Evolutionary conservation across 2,329 filamentous ascomycete genomes (phyloP), one percentile per base, ranked within the genome.

Genomic region (Fusarium redolens): DNA sequence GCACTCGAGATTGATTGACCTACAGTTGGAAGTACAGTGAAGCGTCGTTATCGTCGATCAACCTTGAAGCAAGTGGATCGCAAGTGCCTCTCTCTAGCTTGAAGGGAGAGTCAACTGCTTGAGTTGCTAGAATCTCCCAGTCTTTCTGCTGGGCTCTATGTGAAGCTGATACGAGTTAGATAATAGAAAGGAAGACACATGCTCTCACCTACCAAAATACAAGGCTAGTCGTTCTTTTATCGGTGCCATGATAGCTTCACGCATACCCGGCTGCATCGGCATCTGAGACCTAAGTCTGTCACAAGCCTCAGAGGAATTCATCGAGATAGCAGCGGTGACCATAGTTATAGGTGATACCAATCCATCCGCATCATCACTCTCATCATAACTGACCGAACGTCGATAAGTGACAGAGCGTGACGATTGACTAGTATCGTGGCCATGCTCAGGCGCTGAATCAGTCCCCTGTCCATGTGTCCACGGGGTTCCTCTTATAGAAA

Each of bases 141-240:
- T 68, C 65, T 28, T 68, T 68, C 2, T 68, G 55, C 7, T 68
- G 65, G 2, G 41, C 55, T 48, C 65, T 68, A 6, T 68, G 55
- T 4, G 63, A 28, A 5, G 37, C 65, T 68, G 17, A 2, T 3
- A n/a, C 4, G 37, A 8, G 14, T 68, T 17, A 68, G 22, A 33
- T 0, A 4, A 2, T 1, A 15, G 3, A 31, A 0, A 1, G 6
- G 8, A 18, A 5, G 2, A 12, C 12, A 3, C 3, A 4, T 17
- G 2, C 1, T 30, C 17, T 45, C 4, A 10, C 62, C 10, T 22
- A 68, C 65, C 43, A 22, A 68, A 68, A 47, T 68, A 68, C 28
- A 20, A 14, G 7, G 55, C 64, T 1, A 68, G 55, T 5, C 65
- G 28, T n/a, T 68, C 65, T 10, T 68, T 68, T 17, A 68, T 68